Evolutionary conservation across 495 filamentous ascomycete species (phyloP), one percentile per base, ranked within the genome.

Genomic region (Tuber aestivum): DNA sequence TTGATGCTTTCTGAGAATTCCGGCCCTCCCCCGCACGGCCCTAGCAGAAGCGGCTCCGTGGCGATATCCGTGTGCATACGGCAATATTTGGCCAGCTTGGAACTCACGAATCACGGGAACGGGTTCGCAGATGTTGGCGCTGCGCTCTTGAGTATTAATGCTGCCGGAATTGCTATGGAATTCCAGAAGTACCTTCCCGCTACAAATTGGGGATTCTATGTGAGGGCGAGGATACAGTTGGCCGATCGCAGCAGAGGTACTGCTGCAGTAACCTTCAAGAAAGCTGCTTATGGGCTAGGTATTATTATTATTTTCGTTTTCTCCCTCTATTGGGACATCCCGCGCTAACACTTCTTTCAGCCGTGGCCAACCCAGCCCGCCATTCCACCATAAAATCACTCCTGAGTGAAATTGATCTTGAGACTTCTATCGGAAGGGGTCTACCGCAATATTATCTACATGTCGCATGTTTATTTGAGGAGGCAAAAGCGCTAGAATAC

Each of bases 361-460:
- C 78, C 61, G 65, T 42, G 21, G 61, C 76, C 14, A 69, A 79
- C 32, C 41, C 56, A 41, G 32, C 70, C 18, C 75, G 41, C 61
- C 75, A 75, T 42, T 73, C 76, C 40, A 72, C 77, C 38, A 71
- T 79, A 23, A 79, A 75, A 41, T 75, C 72, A 10, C 61, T 79
- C 61, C 45, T 79, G 70, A 75, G 50, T 9, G 78, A 79, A 41
- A 79, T 79, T 44, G 76, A 79, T 41, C 65, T 79, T 16, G 78
- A 79, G 72, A 69, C 73, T 8, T 75, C 83, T 40, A 80, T 85
- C 75, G 82, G 82, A 9, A 79, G 89, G 72, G 95, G 94, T 14
- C 87, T 95, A 41, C 87, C 93, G 6, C 88, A 89, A 72, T 98
- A 97, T 84, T 97, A 95, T 82, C 88, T 91, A 68, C 96, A 99